Evolutionary conservation across 192 early-diverging fungal species (phyloP).

Genomic region (Coemansia sp.): DNA sequence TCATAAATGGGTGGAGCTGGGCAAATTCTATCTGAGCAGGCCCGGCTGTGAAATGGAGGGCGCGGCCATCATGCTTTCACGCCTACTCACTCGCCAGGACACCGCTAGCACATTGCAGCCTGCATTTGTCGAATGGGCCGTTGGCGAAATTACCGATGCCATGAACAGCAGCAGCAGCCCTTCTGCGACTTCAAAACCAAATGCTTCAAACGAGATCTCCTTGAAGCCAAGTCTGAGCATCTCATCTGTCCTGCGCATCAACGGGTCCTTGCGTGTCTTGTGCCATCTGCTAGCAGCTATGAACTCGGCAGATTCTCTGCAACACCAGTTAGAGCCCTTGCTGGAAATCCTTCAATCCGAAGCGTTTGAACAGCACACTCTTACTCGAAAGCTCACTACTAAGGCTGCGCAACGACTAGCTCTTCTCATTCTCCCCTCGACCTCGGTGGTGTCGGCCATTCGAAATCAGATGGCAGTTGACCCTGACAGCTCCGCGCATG

Average conservation of each 20-base stretch:
- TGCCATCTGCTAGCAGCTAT: conserved; percentile 42
- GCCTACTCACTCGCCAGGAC: conserved; percentile 81
- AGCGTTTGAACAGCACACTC: conserved; percentile 60
- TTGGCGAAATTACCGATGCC: conserved; percentile 22
- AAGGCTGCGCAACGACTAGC: conserved; percentile 86
- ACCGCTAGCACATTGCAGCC: conserved; percentile 57
- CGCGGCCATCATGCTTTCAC: conserved; percentile 74
- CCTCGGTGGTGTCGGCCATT: conserved; percentile 56
- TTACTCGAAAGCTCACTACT: conserved; percentile 74
- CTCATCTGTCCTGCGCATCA: conserved; percentile 23
- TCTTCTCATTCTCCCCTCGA: conserved; percentile 70
- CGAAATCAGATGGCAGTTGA: conserved; percentile 52
- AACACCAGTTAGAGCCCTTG: conserved; percentile 13
- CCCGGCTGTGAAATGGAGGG: conserved; percentile 87
- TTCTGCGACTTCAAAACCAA: not conserved
- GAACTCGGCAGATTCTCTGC: conserved; percentile 16
- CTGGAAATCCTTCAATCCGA: conserved; percentile 41
- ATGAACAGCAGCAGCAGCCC: not conserved
- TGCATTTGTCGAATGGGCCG: conserved; percentile 71
- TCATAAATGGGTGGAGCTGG: conserved; percentile 61
- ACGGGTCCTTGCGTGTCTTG: conserved; percentile 42
- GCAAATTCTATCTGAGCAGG: conserved; percentile 62
- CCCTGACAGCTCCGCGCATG: conserved; percentile 8
- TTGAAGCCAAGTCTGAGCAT: conserved; percentile 15
- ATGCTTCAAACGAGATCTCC: no score